phyloP scores from a whole-genome alignment of 495 filamentous ascomycete species.

The Lophiotrema nucula region DNA sequence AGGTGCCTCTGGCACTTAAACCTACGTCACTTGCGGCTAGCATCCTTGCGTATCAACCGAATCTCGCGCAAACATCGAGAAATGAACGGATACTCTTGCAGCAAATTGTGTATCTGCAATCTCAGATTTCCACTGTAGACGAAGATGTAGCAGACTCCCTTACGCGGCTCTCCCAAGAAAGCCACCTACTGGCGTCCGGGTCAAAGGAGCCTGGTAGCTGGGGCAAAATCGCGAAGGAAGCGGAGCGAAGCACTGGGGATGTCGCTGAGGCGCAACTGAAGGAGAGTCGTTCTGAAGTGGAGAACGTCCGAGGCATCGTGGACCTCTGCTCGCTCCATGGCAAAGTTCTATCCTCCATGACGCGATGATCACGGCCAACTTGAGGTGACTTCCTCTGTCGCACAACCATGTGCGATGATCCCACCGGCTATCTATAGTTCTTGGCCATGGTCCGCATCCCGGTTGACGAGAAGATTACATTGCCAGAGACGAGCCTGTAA shows the following conservation, averaged over 20 bases:
- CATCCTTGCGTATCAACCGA: slow-evolving; percentile 2
- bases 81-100: slow-evolving; percentile 28
- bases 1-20: too few species aligned
- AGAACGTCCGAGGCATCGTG: slow-evolving; percentile 7
- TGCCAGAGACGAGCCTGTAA: too few species aligned
- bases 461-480: too few species aligned
- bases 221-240: slow-evolving; percentile 11
- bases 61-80: slow-evolving; percentile 1
- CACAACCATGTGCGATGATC: too few species aligned
- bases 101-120: slow-evolving; percentile 30
- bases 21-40: too few species aligned
- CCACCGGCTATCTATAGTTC: too few species aligned
- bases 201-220: slow-evolving; percentile 5
- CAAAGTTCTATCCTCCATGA: slow-evolving; percentile 5
- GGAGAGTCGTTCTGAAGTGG: slow-evolving; percentile 10
- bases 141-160: slow-evolving; percentile 28
- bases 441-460: too few species aligned
- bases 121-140: slow-evolving; percentile 33
- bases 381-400: too few species aligned
- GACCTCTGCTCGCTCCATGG: slow-evolving; percentile 20
- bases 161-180: slow-evolving; percentile 38
- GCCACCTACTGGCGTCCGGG: slow-evolving; percentile 39
- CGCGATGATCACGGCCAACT: background rate
- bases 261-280: slow-evolving; percentile 1
- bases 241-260: background rate